Evolutionary conservation across 805 yeast species (phyloP).

Genomic region (Zygosaccharomyces bisporus): DNA sequence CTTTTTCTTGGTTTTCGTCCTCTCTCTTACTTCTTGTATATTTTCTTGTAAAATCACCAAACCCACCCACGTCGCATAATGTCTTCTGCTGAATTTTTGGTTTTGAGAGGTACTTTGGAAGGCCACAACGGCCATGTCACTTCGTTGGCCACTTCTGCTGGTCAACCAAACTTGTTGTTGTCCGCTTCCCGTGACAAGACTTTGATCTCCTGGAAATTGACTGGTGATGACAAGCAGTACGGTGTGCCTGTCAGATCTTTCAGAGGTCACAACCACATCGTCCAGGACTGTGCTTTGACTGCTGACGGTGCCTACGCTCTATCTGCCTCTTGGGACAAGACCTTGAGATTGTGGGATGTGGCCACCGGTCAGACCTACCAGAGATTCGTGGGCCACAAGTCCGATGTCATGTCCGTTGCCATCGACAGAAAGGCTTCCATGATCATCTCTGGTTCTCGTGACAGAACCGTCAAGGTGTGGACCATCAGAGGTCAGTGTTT

Average conservation of each 20-base stretch:
- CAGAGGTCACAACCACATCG: slow-evolving; percentile 98
- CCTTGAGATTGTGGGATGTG: slow-evolving; percentile 97
- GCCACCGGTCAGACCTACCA: slow-evolving; percentile 88
- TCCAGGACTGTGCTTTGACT: slow-evolving; percentile 95
- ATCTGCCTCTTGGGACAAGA: slow-evolving; percentile 99
- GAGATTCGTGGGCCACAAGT: slow-evolving; percentile 97
- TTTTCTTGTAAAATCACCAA: background rate
- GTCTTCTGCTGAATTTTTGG: slow-evolving; percentile 91
- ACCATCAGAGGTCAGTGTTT: slow-evolving; percentile 97
- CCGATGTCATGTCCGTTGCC: slow-evolving; percentile 96
- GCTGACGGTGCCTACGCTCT: slow-evolving; percentile 97
- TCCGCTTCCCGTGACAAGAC: slow-evolving; percentile 99
- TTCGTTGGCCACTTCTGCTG: slow-evolving; percentile 94
- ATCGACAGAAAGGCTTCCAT: slow-evolving; percentile 95
- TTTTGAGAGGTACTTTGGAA: slow-evolving; percentile 99
- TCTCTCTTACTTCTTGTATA: background rate
- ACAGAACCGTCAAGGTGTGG: slow-evolving; percentile 99
- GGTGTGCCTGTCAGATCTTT: slow-evolving; percentile 98
- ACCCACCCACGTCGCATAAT: slow-evolving; percentile 34
- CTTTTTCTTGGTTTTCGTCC: background rate
- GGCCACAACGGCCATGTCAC: slow-evolving; percentile 98
- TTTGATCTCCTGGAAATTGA: slow-evolving; percentile 95
- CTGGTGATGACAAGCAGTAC: slow-evolving; percentile 93
- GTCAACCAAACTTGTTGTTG: slow-evolving; percentile 95
- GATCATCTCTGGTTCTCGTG: slow-evolving; percentile 98